Base-by-base conservation (phyloP, 140 eudicot species). In the Ambrosia hybrid region DNA sequence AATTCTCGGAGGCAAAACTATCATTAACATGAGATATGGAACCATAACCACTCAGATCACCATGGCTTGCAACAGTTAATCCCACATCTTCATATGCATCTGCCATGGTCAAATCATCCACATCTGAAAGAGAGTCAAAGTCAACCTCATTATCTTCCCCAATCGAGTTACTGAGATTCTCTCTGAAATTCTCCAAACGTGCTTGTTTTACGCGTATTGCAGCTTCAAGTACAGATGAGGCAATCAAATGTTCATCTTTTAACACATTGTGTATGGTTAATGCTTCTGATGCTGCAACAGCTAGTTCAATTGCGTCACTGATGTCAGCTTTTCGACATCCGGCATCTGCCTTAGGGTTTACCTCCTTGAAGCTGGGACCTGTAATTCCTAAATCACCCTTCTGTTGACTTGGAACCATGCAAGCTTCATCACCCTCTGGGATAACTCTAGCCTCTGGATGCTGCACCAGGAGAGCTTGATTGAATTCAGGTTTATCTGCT, bases 281-380 rank as follows among this genome's bases (percentile, higher is more conserved):
- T 51, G 95, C 96, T 76, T 89, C 98, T 36, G 98, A 92, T 73
- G 98, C 98, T 65, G 88, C 87, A 78, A 89, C 73, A 37, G 92
- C 85, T 68, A 92, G 90, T 77, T 92, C 98, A 39, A 89, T 66
- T 33, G 92, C 92, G 73, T 82, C 81, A 39, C 49, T 15, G 51
- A 85, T 58, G 68, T 78, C 83, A 73, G 51, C 82, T 62, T 86
- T 73, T 26, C 52, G 58, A 53, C 38, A 61, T 68, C 59, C 61
- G 51, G 53, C 67, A 76, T 70, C 73, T 45, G 73, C 80, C 72
- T 73, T 74, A 74, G 67, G 75, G 51, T 67, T 78, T 63, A 15
- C 56, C 55, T 58, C 71, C 57, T 63, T 63, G 11, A 15, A 70
- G 51, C 33, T 62, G 14, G 71, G 67, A 57, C 13, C 52, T 53